Evolutionary conservation across 2,329 filamentous ascomycete genomes (phyloP), one percentile per base, ranked within the genome.

Genomic region (Penicillium sp.): DNA sequence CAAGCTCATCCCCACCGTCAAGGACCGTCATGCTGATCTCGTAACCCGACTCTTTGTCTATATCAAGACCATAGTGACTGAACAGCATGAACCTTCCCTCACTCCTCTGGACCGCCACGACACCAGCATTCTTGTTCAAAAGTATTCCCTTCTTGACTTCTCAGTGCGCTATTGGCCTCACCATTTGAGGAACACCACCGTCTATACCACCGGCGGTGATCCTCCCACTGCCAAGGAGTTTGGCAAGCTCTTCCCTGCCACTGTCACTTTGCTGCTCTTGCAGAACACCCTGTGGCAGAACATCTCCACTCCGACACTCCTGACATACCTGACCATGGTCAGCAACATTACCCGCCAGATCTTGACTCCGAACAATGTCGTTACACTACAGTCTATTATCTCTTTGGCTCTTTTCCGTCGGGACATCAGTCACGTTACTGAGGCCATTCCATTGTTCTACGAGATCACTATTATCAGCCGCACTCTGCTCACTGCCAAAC

Each of bases 321-420:
- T 77, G 17, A 59, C 64, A 2, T 70, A 72, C 58, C 68, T 75
- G 49, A 70, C 66, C 4, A 70, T 68, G 5, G 62, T 75, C 22
- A 75, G 71, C 15, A 70, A 68, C 38, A 51, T 79, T 26, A 76
- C 70, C 55, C 73, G 72, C 30, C 69, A 73, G 8, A 62, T 75
- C 9, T 59, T 79, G 42, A 73, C 70, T 1, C 26, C 65, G 17
- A 77, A 81, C 17, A 79, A 83, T 56, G 72, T 77, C 4, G 72
- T 78, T 19, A 82, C 83, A 8, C 72, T 85, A 15, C 83, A 86
- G 68, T 79, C 79, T 0, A 75, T 81, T 30, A 75, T 85, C 47
- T 79, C 79, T 12, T 75, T 82, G 55, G 83, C 80, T 0, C 73
- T 76, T 1, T 76, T 81, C 55, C 81, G 80, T 60, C 73, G 80